Evolutionary conservation across 2,329 filamentous ascomycete species (phyloP).

Genomic region (Claviceps spartinae): DNA sequence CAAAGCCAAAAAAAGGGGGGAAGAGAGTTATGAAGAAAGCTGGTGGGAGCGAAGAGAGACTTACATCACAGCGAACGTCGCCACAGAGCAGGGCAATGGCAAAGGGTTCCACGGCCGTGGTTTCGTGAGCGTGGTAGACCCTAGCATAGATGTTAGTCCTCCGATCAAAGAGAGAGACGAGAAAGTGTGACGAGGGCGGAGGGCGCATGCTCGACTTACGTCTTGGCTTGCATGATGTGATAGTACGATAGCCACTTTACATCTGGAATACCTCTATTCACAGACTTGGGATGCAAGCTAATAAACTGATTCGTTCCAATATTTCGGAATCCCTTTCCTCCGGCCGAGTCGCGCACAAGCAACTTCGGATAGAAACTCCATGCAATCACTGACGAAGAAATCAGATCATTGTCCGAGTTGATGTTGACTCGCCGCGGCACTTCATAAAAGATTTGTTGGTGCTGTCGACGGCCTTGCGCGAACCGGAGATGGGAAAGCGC

Average conservation of each 20-base stretch:
- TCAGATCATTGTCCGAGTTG: constrained; percentile 66
- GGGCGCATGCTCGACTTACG: constrained; percentile 28
- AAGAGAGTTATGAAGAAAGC: not conserved
- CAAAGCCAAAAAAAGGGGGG: no score
- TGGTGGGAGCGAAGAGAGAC: constrained; percentile 10
- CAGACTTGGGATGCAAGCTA: constrained; percentile 72
- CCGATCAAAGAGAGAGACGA: not conserved
- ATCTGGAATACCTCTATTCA: constrained; percentile 61
- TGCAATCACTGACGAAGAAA: constrained; percentile 71
- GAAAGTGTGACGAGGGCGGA: not conserved
- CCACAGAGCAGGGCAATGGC: constrained; percentile 75
- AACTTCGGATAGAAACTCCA: constrained; percentile 96
- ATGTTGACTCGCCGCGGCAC: constrained; percentile 61
- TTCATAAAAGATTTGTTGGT: constrained; percentile 63
- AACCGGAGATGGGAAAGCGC: constrained; percentile 57
- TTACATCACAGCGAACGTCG: constrained; percentile 73
- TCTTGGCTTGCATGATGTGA: constrained; percentile 87
- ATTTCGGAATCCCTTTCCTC: constrained; percentile 71
- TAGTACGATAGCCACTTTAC: constrained; percentile 87
- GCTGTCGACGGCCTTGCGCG: constrained; percentile 34
- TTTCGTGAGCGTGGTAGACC: constrained; percentile 83
- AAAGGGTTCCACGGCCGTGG: constrained; percentile 66
- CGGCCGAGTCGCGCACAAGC: constrained; percentile 57
- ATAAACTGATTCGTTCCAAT: constrained; percentile 87
- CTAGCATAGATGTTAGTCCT: constrained; percentile 24